Evolutionary conservation across 306 rosid species (phyloP), one percentile per base, ranked within the genome.

Genomic region (Trichosanthes truncata): DNA sequence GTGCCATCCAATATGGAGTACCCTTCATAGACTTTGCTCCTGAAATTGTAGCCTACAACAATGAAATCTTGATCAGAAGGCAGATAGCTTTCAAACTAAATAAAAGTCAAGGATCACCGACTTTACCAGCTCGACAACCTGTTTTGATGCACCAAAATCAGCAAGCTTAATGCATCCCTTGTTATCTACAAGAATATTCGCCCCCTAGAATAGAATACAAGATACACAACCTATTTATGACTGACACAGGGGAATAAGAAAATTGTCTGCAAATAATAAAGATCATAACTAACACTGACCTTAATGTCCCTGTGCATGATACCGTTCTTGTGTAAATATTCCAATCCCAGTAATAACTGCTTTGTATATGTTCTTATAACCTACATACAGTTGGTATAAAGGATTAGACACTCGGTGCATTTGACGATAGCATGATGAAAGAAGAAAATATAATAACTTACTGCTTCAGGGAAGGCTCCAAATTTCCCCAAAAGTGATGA

Each of bases 1-100:
- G 99, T 90, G 99, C 97, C 99, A 96, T 96, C 99, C 99, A 96
- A 80, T 96, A 93, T 74, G 99, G 99, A 79, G 99, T 96, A 59
- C 99, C 99, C 91, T 96, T 96, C 98, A 96, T 96, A 80, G 99
- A 96, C 90, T 96, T 96, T 67, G 99, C 98, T 73, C 99, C 97
- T 6, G 99, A 90, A 79, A 96, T 87, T 55, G 99, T 96, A 80
- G 99, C 98, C 99, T 96, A 82, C 84, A 88, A 41, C 53, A 80
- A 25, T 56, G 82, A 20, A 29, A 77, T 81, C 71, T 48, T 78
- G 81, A 69, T 80, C 80, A 82, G 81, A 80, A 38, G 79, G 29
- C 1, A 45, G 43, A 69, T 40, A 60, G 7, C 48, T 7, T 67
- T 72, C 73, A 80, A 77, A 59, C 55, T 60, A 80, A 18, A 33